Evolutionary conservation across 2,329 filamentous ascomycete genomes (phyloP).

Genomic region (Zalaria obscura): DNA sequence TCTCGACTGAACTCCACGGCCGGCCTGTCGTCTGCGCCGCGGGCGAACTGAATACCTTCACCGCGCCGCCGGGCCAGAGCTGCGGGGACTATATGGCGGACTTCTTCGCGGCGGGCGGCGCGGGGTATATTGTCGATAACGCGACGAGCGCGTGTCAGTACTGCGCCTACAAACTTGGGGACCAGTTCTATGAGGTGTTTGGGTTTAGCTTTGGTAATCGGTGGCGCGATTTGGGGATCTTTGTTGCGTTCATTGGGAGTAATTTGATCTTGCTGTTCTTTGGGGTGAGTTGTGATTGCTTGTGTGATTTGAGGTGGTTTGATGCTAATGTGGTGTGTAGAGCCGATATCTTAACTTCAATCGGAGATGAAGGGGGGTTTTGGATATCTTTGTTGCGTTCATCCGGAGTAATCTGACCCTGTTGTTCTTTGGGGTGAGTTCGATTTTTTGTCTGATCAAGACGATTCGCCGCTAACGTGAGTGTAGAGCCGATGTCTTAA

Average conservation of each 20-base stretch:
- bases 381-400: slow-evolving; percentile 67
- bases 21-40: slow-evolving; percentile 46
- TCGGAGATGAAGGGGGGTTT: slow-evolving; percentile 45
- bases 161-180: slow-evolving; percentile 38
- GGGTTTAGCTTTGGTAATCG: slow-evolving; percentile 52
- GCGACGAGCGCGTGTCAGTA: slow-evolving; percentile 58
- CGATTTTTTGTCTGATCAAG: not conserved
- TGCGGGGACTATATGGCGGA: slow-evolving; percentile 63
- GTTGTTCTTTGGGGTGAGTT: slow-evolving; percentile 41
- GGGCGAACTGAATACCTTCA: slow-evolving; percentile 53
- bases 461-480: slow-evolving; percentile 6
- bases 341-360: slow-evolving; percentile 33
- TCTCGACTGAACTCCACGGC: slow-evolving; percentile 61
- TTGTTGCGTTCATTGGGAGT: slow-evolving; percentile 58
- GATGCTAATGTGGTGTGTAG: slow-evolving; percentile 9
- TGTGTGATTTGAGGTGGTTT: not conserved
- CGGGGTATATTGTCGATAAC: slow-evolving; percentile 58
- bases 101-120: slow-evolving; percentile 55
- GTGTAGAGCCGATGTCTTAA: slow-evolving; percentile 26
- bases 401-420: slow-evolving; percentile 62
- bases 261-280: slow-evolving; percentile 55
- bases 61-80: slow-evolving; percentile 47
- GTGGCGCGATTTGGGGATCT: slow-evolving; percentile 76
- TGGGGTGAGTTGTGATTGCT: slow-evolving; percentile 27
- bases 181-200: slow-evolving; percentile 57